phyloP scores from a whole-genome alignment of 352 stramenopile species.

The Pythium grandisporangium region DNA sequence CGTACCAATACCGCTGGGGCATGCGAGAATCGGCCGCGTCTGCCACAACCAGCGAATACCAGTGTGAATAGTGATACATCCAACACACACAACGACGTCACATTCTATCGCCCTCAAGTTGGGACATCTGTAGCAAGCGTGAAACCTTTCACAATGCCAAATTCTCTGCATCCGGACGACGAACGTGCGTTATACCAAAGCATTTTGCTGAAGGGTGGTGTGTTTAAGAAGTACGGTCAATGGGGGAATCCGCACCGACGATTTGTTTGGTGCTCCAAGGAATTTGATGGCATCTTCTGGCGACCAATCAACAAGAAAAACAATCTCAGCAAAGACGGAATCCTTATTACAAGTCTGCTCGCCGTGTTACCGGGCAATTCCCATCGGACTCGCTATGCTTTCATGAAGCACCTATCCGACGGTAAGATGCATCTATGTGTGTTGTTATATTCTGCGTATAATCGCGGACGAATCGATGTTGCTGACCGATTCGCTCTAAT shows the following conservation, averaged over 20 bases:
- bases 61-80: not conserved
- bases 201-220: slow-evolving; percentile 51
- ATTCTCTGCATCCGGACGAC: slow-evolving; percentile 24
- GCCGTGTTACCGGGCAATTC: slow-evolving; percentile 51
- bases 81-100: too few relatives aligned
- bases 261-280: slow-evolving; percentile 63
- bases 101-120: too few relatives aligned
- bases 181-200: slow-evolving; percentile 39
- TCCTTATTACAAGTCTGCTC: slow-evolving; percentile 32
- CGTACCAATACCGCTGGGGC: too few relatives aligned
- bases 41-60: too few relatives aligned
- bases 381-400: slow-evolving; percentile 48
- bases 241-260: slow-evolving; percentile 67
- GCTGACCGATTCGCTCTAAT: not conserved
- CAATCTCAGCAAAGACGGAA: slow-evolving; percentile 41
- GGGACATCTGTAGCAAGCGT: too few relatives aligned
- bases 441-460: not conserved
- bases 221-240: slow-evolving; percentile 73
- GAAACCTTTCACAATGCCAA: too few relatives aligned
- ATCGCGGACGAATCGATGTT: not conserved
- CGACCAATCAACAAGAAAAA: slow-evolving; percentile 62
- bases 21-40: too few relatives aligned
- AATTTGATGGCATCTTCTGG: slow-evolving; percentile 59
- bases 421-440: too few relatives aligned
- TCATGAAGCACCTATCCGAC: slow-evolving; percentile 71